These are phyloP conservation scores for Pachysolen tannophilus DNA, from an alignment of 805 yeast species.

Conservation along the genomic window DNA sequence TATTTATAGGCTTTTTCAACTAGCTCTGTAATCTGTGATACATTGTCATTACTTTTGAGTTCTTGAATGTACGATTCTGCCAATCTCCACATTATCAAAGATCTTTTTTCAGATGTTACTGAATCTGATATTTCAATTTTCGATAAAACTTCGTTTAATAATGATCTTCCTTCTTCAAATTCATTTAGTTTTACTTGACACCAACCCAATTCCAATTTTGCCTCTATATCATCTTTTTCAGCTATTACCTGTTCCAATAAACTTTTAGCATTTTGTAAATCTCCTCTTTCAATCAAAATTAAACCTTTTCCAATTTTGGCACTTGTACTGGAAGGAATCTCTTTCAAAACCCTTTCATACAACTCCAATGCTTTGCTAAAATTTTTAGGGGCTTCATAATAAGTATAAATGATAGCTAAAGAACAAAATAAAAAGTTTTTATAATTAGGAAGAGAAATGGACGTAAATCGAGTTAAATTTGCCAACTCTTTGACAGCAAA, in stretches of 20 bases:
- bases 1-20: slow-evolving; percentile 46
- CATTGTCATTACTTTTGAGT: slow-evolving; percentile 13
- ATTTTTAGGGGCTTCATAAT: slow-evolving; percentile 87
- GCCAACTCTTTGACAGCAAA: slow-evolving; percentile 52
- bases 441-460: slow-evolving; percentile 41
- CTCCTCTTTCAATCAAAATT: slow-evolving; percentile 60
- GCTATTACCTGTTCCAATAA: slow-evolving; percentile 44
- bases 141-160: slow-evolving; percentile 35
- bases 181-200: slow-evolving; percentile 52
- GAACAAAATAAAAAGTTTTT: slow-evolving; percentile 53
- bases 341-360: slow-evolving; percentile 51
- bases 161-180: slow-evolving; percentile 41
- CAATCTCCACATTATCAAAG: slow-evolving; percentile 61
- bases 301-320: slow-evolving; percentile 81
- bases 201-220: slow-evolving; percentile 72
- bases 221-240: slow-evolving; percentile 49
- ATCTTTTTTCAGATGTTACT: slow-evolving; percentile 45
- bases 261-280: slow-evolving; percentile 43
- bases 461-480: slow-evolving; percentile 34
- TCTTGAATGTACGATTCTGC: slow-evolving; percentile 54
- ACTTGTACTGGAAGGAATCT: slow-evolving; percentile 34
- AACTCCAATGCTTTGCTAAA: slow-evolving; percentile 64
- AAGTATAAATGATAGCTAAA: slow-evolving; percentile 71
- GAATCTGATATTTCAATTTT: slow-evolving; percentile 42
- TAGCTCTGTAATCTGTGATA: slow-evolving; percentile 16